Base-by-base conservation (phyloP, 1,139 yeast species). In the Taphrina flavorubra region DNA sequence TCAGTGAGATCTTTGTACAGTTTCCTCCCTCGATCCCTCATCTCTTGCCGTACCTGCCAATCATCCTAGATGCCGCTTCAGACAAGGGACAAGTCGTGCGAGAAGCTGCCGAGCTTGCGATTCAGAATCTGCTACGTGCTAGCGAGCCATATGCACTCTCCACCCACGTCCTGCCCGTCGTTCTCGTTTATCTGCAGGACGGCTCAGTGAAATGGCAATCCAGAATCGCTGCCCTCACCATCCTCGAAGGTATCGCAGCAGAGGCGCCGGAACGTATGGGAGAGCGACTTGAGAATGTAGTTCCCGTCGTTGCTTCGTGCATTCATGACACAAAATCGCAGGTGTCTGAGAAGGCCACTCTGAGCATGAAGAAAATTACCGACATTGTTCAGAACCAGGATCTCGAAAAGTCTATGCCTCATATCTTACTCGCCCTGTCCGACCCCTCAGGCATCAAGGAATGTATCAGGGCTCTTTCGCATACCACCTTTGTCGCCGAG, bases 291-390 rank as follows among this genome's bases (percentile, higher is more conserved):
- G 86, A 88, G 71, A 85, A 84, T 70, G 85, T 90, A 10, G 86
- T 94, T 37, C 99, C 99, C 36, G 85, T 89, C 8, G 83, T 94
- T 75, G 90, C 97, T 57, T 96, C 90, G 78, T 85, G 88, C 79
- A 86, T 97, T 73, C 94, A 96, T 71, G 99, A 94, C 79, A 91
- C 94, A 84, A 94, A 94, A 81, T 97, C 97, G 1, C 99, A 94
- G 80, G 84, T 94, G 71, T 91, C 97, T 53, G 88, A 89, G 75
- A 91, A 87, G 72, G 98, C 97, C 73, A 81, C 87, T 73, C 83
- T 84, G 73, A 83, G 90, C 14, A 82, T 92, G 78, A 84, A 85
- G 64, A 84, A 84, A 70, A 90, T 89, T 75, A 96, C 92, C 72
- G 84, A 86, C 74, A 89, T 90, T 65, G 83, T 94, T 74, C 99